Conservation (phyloP, 2,329 filamentous ascomycete species). For the Colletotrichum orbiculare region DNA sequence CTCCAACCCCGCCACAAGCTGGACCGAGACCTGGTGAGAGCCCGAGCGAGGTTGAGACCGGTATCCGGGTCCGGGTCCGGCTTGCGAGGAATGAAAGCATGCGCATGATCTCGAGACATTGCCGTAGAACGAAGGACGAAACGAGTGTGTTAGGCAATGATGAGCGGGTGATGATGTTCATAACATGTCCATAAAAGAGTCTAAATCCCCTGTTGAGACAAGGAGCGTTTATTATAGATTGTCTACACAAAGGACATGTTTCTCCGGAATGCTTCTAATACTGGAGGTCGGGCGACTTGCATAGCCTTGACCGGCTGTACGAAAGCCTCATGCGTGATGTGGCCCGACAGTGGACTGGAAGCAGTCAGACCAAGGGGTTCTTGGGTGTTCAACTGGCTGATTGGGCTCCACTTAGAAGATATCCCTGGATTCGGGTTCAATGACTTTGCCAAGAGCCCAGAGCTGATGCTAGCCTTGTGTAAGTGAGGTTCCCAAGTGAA, state of each 20-base stretch:
- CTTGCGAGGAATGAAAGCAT: slow-evolving; percentile 31
- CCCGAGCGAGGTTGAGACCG: slow-evolving; percentile 14
- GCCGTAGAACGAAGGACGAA: slow-evolving; percentile 14
- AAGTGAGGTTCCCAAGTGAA: slow-evolving; percentile 2
- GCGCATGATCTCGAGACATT: slow-evolving; percentile 25
- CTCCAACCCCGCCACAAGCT: slow-evolving; percentile 46
- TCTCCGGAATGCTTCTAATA: too few relatives aligned
- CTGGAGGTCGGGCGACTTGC: too few relatives aligned
- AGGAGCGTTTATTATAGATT: too few relatives aligned
- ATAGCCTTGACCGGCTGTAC: not conserved
- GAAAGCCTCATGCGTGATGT: slow-evolving; percentile 28
- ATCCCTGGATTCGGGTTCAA: slow-evolving; percentile 20
- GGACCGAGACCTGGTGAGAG: slow-evolving; percentile 39
- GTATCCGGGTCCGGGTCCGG: slow-evolving; percentile 19
- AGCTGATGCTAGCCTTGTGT: not conserved
- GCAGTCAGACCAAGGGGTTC: not conserved
- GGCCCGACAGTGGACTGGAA: not conserved
- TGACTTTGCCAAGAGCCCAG: slow-evolving; percentile 16
- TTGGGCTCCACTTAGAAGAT: too few relatives aligned
- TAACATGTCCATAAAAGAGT: not conserved
- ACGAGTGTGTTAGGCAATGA: slow-evolving; percentile 15
- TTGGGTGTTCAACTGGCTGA: too few relatives aligned
- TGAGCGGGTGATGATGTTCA: slow-evolving; percentile 11
- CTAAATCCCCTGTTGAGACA: not conserved
- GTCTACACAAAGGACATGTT: too few relatives aligned